Conservation (phyloP, 2,329 filamentous ascomycete genomes). For the Alternaria sp. region DNA sequence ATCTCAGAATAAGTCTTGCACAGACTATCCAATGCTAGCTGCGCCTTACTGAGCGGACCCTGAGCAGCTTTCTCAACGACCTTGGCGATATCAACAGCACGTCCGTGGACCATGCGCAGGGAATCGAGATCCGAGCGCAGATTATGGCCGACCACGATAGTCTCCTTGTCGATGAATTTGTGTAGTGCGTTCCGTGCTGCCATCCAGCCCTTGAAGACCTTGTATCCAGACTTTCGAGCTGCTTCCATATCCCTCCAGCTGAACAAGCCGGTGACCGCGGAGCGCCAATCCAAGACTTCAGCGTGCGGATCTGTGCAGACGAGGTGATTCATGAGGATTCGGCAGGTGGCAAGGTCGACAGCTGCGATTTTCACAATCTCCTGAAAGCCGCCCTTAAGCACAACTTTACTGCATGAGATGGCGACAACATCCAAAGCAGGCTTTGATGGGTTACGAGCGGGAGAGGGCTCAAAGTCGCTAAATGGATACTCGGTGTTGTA, state of each 20-base stretch:
- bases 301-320: constrained; percentile 38
- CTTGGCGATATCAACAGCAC: constrained; percentile 44
- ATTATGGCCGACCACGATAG: constrained; percentile 48
- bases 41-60: constrained; percentile 41
- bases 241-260: constrained; percentile 37
- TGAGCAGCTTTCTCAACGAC: constrained; percentile 45
- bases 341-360: constrained; percentile 42
- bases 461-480: constrained; percentile 35
- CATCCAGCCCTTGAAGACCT: constrained; percentile 45
- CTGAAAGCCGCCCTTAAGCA: constrained; percentile 27
- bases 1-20: constrained; percentile 29
- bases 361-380: constrained; percentile 47
- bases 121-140: constrained; percentile 45
- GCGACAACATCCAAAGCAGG: constrained; percentile 33
- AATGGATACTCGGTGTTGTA: constrained; percentile 27
- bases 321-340: constrained; percentile 44
- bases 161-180: constrained; percentile 43
- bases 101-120: constrained; percentile 48
- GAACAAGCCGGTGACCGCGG: constrained; percentile 34
- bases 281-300: constrained; percentile 38
- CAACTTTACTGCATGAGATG: constrained; percentile 42
- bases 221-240: constrained; percentile 39
- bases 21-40: constrained; percentile 44
- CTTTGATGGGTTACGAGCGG: constrained; percentile 15
- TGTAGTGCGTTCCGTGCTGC: constrained; percentile 42